phyloP scores from a whole-genome alignment of 1,284 basidiomycete genomes.

The Naganishia albida region DNA sequence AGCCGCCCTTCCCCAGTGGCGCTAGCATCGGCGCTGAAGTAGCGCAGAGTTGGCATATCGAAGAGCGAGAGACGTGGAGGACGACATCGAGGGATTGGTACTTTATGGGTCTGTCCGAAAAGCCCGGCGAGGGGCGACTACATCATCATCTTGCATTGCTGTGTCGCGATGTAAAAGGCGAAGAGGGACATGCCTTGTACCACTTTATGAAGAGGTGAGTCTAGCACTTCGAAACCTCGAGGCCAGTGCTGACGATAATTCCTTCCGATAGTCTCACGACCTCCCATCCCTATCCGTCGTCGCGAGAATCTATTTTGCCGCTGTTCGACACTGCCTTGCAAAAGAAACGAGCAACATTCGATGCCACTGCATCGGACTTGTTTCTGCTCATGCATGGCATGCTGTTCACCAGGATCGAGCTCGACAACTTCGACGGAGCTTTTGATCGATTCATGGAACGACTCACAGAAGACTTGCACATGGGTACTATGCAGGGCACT shows the following conservation, averaged over 20 bases:
- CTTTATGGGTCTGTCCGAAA: conserved; percentile 77
- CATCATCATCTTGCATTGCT: conserved; percentile 94
- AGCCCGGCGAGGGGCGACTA: conserved; percentile 85
- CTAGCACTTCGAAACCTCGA: neutral
- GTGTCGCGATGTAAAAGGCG: conserved; percentile 73
- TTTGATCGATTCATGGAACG: conserved; percentile 83
- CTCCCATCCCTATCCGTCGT: conserved; percentile 78
- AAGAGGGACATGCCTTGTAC: conserved; percentile 84
- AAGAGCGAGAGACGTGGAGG: conserved; percentile 89
- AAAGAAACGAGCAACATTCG: conserved; percentile 67
- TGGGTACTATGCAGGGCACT: conserved; percentile 60
- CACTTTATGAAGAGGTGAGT: conserved; percentile 91
- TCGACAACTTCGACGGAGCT: conserved; percentile 82
- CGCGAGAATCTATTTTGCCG: conserved; percentile 81
- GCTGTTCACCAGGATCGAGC: conserved; percentile 89
- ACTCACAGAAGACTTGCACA: conserved; percentile 62
- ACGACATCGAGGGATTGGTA: conserved; percentile 92
- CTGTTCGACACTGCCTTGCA: conserved; percentile 78
- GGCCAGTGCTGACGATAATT: conserved; percentile 1
- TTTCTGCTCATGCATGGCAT: conserved; percentile 92
- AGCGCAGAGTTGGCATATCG: conserved; percentile 79
- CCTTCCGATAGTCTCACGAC: conserved; percentile 70
- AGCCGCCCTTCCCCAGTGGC: conserved; percentile 52
- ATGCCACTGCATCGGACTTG: conserved; percentile 74
- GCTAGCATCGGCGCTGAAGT: conserved; percentile 84